Evolutionary conservation across 202 grass and related monocot genomes (phyloP).

Genomic region (Zoysia matrella): DNA sequence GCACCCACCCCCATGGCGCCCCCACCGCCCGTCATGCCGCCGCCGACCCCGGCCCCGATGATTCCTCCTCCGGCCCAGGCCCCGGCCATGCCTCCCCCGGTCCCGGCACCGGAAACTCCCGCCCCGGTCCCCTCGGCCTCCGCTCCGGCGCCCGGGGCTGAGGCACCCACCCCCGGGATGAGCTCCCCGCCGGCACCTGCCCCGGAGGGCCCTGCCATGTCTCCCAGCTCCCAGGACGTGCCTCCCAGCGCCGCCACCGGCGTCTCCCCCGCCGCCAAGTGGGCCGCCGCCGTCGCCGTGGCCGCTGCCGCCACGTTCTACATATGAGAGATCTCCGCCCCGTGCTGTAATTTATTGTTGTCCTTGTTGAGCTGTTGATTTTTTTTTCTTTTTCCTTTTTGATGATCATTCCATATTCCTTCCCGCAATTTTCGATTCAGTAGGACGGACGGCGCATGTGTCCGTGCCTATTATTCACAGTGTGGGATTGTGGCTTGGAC

Average conservation of each 20-base stretch:
- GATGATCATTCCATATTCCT: slow-evolving; percentile 27
- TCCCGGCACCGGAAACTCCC: neutral
- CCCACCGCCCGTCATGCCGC: slow-evolving; percentile 34
- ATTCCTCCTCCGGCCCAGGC: slow-evolving; percentile 45
- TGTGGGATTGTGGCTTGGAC: slow-evolving; percentile 53
- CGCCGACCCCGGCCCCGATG: slow-evolving; percentile 46
- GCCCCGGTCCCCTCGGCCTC: slow-evolving; percentile 34
- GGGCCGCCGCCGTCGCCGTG: slow-evolving; percentile 46
- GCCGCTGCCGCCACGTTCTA: slow-evolving; percentile 55
- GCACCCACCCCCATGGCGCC: slow-evolving; percentile 54
- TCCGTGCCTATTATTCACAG: neutral
- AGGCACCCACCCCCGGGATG: slow-evolving; percentile 16
- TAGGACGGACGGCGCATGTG: slow-evolving; percentile 24
- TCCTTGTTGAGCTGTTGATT: slow-evolving; percentile 26
- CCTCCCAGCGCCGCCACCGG: slow-evolving; percentile 46
- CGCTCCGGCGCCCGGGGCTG: slow-evolving; percentile 22
- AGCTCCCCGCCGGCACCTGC: slow-evolving; percentile 43
- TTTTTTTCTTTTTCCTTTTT: neutral
- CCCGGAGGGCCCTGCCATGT: neutral
- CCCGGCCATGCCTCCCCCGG: neutral
- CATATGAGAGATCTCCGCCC: slow-evolving; percentile 26
- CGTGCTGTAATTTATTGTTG: slow-evolving; percentile 23
- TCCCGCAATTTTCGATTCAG: slow-evolving; percentile 52
- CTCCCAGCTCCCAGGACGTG: neutral
- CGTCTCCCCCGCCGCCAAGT: slow-evolving; percentile 50